Percentiles rank a stretch among this genome's conserved stretches.
Conservation (phyloP, 768 basidiomycete species). For the Grammothele lineata region DNA sequence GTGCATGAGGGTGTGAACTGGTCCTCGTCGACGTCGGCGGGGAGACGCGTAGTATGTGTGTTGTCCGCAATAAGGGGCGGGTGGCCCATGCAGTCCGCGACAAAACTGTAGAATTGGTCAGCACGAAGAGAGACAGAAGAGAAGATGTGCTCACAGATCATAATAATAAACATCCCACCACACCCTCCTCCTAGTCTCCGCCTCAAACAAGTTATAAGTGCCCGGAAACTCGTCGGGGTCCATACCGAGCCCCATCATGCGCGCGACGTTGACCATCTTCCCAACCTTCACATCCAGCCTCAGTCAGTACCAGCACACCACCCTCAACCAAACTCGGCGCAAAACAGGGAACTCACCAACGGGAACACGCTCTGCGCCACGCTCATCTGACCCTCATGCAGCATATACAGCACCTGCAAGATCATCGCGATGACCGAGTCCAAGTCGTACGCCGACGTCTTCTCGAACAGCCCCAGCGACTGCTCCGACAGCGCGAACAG, state of each 20-base stretch:
- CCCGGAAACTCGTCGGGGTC: conserved; percentile 54
- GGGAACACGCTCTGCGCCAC: conserved; percentile 39
- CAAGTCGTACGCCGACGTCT: conserved; percentile 40
- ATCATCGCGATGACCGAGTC: conserved; percentile 59
- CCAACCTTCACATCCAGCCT: conserved; percentile 51
- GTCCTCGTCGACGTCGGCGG: conserved; percentile 54
- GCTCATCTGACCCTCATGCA: conserved; percentile 47
- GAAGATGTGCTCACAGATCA: conserved; percentile 58
- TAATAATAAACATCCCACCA: conserved; percentile 83
- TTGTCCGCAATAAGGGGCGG: conserved; percentile 54
- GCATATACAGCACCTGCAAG: conserved; percentile 49
- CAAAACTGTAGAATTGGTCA: conserved; percentile 42
- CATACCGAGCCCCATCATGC: conserved; percentile 55
- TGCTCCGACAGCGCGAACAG: conserved; percentile 48
- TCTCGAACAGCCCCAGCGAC: conserved; percentile 40
- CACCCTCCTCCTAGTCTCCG: conserved; percentile 48
- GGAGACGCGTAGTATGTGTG: conserved; percentile 53
- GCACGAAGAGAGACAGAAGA: background rate
- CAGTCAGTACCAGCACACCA: background rate
- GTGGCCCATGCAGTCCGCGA: conserved; percentile 64
- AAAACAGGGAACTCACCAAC: conserved; percentile 39
- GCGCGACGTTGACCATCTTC: conserved; percentile 65
- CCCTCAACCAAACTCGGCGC: background rate
- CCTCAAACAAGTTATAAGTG: conserved; percentile 45
- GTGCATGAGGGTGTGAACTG: conserved; percentile 44